phyloP scores from a whole-genome alignment of 306 rosid species.

The Oemleria cerasiformis region DNA sequence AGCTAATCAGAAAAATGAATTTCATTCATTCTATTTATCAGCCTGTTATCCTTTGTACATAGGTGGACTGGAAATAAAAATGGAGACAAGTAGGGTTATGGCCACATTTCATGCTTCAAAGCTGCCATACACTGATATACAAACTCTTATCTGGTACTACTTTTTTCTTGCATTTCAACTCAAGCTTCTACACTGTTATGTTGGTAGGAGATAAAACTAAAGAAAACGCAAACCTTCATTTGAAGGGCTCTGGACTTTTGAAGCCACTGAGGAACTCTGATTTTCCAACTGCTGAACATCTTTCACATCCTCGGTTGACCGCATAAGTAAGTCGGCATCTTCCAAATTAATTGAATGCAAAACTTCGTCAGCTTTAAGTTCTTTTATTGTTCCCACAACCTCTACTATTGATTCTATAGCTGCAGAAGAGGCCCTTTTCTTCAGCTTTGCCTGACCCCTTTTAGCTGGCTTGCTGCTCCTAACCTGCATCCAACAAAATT shows the following conservation, averaged over 20 bases:
- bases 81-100: neutral
- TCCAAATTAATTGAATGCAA: slow-evolving; percentile 20
- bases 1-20: neutral
- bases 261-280: slow-evolving; percentile 43
- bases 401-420: slow-evolving; percentile 28
- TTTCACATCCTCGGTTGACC: slow-evolving; percentile 20
- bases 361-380: slow-evolving; percentile 36
- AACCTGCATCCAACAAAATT: slow-evolving; percentile 40
- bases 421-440: slow-evolving; percentile 38
- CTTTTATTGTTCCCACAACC: slow-evolving; percentile 24
- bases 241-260: slow-evolving; percentile 36
- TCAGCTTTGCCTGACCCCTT: slow-evolving; percentile 30
- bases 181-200: neutral
- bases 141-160: neutral
- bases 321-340: slow-evolving; percentile 28
- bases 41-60: neutral
- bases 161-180: neutral
- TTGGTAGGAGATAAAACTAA: slow-evolving; percentile 11
- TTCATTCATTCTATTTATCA: neutral
- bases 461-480: slow-evolving; percentile 45
- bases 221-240: slow-evolving; percentile 46
- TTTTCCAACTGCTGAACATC: slow-evolving; percentile 36
- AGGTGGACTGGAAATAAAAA: neutral
- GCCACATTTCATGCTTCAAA: neutral
- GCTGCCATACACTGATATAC: neutral